Percentiles rank a stretch among this genome's conserved stretches.
Evolutionary conservation across 2,329 filamentous ascomycete species (phyloP).

Genomic region (Mycocentrospora acerina): DNA sequence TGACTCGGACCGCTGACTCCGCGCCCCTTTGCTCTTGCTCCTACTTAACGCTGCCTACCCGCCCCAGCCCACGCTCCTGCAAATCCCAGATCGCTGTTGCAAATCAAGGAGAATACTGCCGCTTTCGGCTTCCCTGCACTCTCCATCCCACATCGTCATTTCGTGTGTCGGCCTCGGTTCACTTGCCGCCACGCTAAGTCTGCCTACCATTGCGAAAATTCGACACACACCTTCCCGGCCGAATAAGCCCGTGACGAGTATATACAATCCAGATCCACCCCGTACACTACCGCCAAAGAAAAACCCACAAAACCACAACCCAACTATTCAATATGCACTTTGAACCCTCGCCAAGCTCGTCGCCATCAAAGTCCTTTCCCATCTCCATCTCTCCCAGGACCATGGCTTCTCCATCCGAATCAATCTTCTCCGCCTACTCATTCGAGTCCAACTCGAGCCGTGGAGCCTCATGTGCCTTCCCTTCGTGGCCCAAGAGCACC

Average conservation of each 20-base stretch:
- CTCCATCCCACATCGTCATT: slow-evolving; percentile 31
- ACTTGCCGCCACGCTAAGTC: slow-evolving; percentile 27
- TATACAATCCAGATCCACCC: slow-evolving; percentile 31
- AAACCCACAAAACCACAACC: not conserved
- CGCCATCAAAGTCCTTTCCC: slow-evolving; percentile 42
- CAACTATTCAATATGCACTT: slow-evolving; percentile 34
- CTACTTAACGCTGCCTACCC: slow-evolving; percentile 9
- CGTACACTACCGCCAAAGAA: slow-evolving; percentile 16
- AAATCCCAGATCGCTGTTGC: slow-evolving; percentile 18
- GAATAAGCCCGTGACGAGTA: slow-evolving; percentile 26
- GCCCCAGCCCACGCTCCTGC: slow-evolving; percentile 16
- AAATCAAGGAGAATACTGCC: not conserved
- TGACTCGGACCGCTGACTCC: slow-evolving; percentile 39
- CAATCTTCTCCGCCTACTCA: slow-evolving; percentile 41
- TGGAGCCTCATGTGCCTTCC: slow-evolving; percentile 43
- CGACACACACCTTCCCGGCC: slow-evolving; percentile 17
- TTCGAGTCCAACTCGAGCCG: slow-evolving; percentile 28
- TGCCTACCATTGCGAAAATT: slow-evolving; percentile 13
- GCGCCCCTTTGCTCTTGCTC: slow-evolving; percentile 11
- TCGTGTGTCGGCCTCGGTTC: slow-evolving; percentile 27
- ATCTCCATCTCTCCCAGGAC: slow-evolving; percentile 38
- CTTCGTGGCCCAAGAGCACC: slow-evolving; percentile 43
- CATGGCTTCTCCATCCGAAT: slow-evolving; percentile 40
- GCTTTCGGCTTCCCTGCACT: slow-evolving; percentile 9
- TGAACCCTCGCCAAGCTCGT: slow-evolving; percentile 38